These are phyloP conservation scores for Aureobasidium uvarum DNA, from an alignment of 2,329 filamentous ascomycete genomes.

Conservation along the genomic window DNA sequence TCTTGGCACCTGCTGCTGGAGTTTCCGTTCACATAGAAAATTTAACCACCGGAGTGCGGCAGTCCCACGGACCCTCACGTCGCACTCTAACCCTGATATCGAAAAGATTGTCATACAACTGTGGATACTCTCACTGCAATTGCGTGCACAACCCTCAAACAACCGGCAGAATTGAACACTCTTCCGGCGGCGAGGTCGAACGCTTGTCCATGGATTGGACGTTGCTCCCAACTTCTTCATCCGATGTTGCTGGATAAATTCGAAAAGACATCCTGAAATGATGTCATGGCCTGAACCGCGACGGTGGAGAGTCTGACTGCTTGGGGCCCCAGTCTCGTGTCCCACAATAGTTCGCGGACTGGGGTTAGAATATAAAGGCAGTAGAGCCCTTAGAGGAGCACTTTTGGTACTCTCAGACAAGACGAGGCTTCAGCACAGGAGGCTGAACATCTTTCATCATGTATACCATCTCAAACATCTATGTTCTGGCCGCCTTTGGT, in stretches of 20 bases:
- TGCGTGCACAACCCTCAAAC: background rate
- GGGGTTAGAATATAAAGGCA: constrained; percentile 22
- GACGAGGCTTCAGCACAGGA: constrained; percentile 7
- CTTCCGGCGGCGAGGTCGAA: constrained; percentile 3
- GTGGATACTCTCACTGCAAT: constrained; percentile 11
- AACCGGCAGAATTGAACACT: constrained; percentile 11
- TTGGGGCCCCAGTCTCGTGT: constrained; percentile 18
- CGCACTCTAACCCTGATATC: constrained; percentile 21
- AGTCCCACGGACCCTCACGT: constrained; percentile 15
- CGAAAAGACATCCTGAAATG: background rate
- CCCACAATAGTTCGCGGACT: constrained; percentile 4
- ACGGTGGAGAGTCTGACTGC: constrained; percentile 1
- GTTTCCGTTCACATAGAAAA: background rate
- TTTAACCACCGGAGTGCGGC: constrained; percentile 17
- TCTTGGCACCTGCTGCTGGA: constrained; percentile 1
- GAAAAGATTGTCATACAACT: constrained; percentile 16
- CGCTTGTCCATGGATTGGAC: constrained; percentile 2
- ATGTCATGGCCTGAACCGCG: constrained; percentile 9
- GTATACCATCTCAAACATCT: constrained; percentile 27
- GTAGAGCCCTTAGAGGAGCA: background rate
- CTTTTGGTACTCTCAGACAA: background rate
- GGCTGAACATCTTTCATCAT: constrained; percentile 14
- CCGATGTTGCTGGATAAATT: constrained; percentile 20
- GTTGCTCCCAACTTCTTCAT: constrained; percentile 16
- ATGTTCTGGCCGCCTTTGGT: constrained; percentile 52